Evolutionary conservation across 2,329 filamentous ascomycete species (phyloP).

Genomic region (Phialemoniopsis sp.): DNA sequence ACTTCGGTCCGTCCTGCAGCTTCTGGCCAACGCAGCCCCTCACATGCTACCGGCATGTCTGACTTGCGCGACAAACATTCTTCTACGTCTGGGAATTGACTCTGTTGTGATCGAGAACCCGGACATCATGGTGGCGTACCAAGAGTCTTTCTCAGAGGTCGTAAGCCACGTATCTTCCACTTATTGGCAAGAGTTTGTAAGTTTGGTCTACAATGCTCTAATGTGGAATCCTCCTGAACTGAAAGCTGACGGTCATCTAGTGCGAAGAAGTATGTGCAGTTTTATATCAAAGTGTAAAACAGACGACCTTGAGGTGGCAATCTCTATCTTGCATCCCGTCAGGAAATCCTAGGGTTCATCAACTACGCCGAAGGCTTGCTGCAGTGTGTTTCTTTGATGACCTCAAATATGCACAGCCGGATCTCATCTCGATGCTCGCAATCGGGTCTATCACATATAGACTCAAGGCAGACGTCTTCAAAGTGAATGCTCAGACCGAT

Average conservation of each 20-base stretch:
- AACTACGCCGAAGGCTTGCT: constrained; percentile 64
- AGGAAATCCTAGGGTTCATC: constrained; percentile 42
- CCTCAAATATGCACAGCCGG: constrained; percentile 29
- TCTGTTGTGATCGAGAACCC: constrained; percentile 38
- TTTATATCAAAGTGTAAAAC: constrained; percentile 40
- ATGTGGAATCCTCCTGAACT: constrained; percentile 7
- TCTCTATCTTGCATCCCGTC: constrained; percentile 57
- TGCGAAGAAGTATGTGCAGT: constrained; percentile 43
- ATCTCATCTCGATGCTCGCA: constrained; percentile 35
- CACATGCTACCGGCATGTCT: constrained; percentile 18
- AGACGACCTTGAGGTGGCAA: constrained; percentile 49
- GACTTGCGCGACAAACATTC: constrained; percentile 35
- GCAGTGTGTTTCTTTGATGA: constrained; percentile 58
- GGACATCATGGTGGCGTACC: constrained; percentile 32
- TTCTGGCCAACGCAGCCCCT: constrained; percentile 32
- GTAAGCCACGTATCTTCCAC: constrained; percentile 31
- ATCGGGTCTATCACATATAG: constrained; percentile 40
- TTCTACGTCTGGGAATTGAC: constrained; percentile 54
- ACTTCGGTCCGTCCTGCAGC: constrained; percentile 35
- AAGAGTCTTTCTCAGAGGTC: constrained; percentile 38
- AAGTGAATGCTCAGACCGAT: constrained; percentile 53
- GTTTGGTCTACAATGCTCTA: constrained; percentile 23
- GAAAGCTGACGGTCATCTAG: constrained; percentile 17
- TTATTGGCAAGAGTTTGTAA: constrained; percentile 30
- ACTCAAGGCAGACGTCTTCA: constrained; percentile 44